phyloP scores from a whole-genome alignment of 495 filamentous ascomycete species.

The Oidiodendron maius region DNA sequence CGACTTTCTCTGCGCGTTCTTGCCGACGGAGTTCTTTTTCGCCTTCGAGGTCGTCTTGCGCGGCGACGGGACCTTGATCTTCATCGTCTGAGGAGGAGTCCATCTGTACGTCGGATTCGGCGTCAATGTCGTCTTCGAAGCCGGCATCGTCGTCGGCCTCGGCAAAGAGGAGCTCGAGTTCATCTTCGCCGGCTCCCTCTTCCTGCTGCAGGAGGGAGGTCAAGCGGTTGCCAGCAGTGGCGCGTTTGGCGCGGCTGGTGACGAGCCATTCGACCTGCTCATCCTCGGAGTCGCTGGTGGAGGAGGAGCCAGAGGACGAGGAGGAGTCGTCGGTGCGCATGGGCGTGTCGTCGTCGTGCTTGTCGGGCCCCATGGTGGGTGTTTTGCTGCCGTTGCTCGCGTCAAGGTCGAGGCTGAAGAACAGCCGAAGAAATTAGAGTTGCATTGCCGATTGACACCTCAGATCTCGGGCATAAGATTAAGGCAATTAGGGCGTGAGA shows the following conservation, averaged over 20 bases:
- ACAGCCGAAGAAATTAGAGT: no score
- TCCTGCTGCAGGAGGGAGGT: slow-evolving; percentile 58
- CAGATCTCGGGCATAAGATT: no score
- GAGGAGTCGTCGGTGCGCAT: slow-evolving; percentile 10
- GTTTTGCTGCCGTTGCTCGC: no score
- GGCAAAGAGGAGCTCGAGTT: slow-evolving; percentile 74
- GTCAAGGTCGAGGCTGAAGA: no score
- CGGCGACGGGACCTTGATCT: slow-evolving; percentile 64
- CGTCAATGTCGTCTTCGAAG: slow-evolving; percentile 60
- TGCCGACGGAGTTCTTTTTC: slow-evolving; percentile 61
- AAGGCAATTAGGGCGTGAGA: no score
- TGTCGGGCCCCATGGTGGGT: slow-evolving; percentile 7
- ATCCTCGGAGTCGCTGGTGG: slow-evolving; percentile 16
- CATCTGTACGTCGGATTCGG: slow-evolving; percentile 68
- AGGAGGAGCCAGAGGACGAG: slow-evolving; percentile 6
- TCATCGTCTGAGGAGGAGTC: slow-evolving; percentile 80
- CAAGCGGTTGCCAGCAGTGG: slow-evolving; percentile 82
- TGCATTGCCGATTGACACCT: no score
- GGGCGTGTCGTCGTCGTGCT: slow-evolving; percentile 14
- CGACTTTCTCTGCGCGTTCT: slow-evolving; percentile 42
- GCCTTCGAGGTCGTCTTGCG: slow-evolving; percentile 61
- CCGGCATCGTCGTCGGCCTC: slow-evolving; percentile 84
- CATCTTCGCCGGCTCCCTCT: slow-evolving; percentile 68
- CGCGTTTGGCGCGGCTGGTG: slow-evolving; percentile 70
- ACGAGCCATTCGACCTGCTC: slow-evolving; percentile 64